phyloP scores from a whole-genome alignment of 441 rosid genomes.

The Corymbia citriodora region DNA sequence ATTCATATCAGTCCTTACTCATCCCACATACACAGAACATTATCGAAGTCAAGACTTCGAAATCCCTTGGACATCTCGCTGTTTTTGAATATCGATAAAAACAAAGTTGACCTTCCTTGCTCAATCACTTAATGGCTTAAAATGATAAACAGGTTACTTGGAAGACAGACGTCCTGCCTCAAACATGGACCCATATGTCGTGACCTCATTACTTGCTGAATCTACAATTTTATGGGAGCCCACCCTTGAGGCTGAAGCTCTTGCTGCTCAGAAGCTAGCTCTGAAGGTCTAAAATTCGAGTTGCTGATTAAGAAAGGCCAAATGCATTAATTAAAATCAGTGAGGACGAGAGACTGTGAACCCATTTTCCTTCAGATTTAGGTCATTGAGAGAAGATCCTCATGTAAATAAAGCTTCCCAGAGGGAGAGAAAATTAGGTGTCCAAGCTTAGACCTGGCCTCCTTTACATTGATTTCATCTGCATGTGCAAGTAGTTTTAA shows the following conservation, averaged over 20 bases:
- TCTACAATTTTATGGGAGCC: slow-evolving; percentile 84
- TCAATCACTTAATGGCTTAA: not conserved
- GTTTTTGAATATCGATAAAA: not conserved
- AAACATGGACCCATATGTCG: slow-evolving; percentile 92
- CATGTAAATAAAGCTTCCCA: not conserved
- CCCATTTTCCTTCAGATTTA: not conserved
- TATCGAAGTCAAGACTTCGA: not conserved
- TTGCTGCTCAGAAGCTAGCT: slow-evolving; percentile 82
- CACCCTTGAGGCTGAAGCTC: slow-evolving; percentile 84
- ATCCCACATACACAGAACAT: not conserved
- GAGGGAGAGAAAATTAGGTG: not conserved
- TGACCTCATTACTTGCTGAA: slow-evolving; percentile 77
- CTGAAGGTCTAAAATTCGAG: slow-evolving; percentile 43
- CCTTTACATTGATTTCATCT: not conserved
- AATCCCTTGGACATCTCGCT: not conserved
- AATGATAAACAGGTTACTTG: slow-evolving; percentile 55
- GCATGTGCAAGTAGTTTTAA: not conserved
- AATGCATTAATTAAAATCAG: not conserved
- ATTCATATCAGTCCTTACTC: not conserved
- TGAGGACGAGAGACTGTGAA: not conserved
- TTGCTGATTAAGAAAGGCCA: not conserved
- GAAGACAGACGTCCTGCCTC: slow-evolving; percentile 94
- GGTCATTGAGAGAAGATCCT: not conserved
- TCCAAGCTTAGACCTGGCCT: not conserved
- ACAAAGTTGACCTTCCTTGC: not conserved